These are phyloP conservation scores for Saccharomyces hybrid DNA, from an alignment of 1,139 yeast genomes.

Conservation along the genomic window DNA sequence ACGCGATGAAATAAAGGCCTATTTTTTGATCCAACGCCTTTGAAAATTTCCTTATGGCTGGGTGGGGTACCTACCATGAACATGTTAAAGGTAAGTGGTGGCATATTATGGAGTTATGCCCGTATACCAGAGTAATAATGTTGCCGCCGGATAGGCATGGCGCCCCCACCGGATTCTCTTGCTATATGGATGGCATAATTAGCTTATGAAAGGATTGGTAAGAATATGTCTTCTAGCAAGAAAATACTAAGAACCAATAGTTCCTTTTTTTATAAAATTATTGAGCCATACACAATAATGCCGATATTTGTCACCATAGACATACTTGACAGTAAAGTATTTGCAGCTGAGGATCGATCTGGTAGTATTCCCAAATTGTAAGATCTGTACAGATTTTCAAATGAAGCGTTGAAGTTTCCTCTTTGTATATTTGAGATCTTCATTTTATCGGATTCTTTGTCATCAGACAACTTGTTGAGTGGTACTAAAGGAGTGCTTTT, in stretches of 20 bases:
- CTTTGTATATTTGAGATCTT: neutral
- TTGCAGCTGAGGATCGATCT: conserved; percentile 38
- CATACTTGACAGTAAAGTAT: conserved; percentile 46
- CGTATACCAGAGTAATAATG: conserved; percentile 44
- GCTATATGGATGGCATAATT: conserved; percentile 22
- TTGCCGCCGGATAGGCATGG: conserved; percentile 33
- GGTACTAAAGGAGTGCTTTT: neutral
- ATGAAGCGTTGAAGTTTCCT: neutral
- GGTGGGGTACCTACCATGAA: conserved; percentile 50
- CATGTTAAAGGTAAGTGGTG: conserved; percentile 45
- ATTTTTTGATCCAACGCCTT: conserved; percentile 32
- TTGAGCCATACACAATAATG: conserved; percentile 80
- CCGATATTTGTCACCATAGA: conserved; percentile 53
- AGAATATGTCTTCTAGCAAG: conserved; percentile 32
- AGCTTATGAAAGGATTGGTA: conserved; percentile 20
- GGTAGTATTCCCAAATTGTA: conserved; percentile 53
- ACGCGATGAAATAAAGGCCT: conserved; percentile 25
- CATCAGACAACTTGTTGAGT: neutral
- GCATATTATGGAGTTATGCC: conserved; percentile 48
- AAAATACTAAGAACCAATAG: conserved; percentile 44
- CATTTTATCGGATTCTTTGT: neutral
- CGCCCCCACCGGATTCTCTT: conserved; percentile 27
- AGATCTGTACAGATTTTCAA: conserved; percentile 41
- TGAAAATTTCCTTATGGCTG: conserved; percentile 65
- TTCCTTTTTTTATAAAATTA: conserved; percentile 73